Base-by-base conservation (phyloP, 495 filamentous ascomycete species). In the Terfezia claveryi region DNA sequence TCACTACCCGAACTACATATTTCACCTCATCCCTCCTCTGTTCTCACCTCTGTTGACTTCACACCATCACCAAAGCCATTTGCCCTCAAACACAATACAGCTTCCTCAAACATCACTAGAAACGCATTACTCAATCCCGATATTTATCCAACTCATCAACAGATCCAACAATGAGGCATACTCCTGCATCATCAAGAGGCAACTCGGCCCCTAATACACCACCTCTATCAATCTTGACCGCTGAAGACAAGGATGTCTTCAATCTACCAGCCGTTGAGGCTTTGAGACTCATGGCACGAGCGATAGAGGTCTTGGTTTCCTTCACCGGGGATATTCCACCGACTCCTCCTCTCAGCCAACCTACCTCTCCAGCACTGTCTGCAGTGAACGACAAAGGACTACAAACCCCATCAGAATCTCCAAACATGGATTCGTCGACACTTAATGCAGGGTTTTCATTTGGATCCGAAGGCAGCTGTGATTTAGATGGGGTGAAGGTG, bases 311-410 rank as follows among this genome's bases (percentile, higher is more conserved):
- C 12, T 72, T 98, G 51, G 81, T 83, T 14, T 72, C 72, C 38
- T 66, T 80, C 49, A 83, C 80, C 41, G 83, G 82, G 51, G 80
- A 89, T 62, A 68, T 84, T 32, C 80, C 83, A 11, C 79, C 82
- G 36, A 88, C 83, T 4, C 82, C 81, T 23, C 82, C 82, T 14
- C 69, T 78, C 11, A 72, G 70, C 23, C 75, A 70, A 32, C 74
- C 77, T 7, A 73, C 68, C 10, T 76, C 80, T 23, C 80, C 83
- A 27, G 76, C 77, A 56, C 73, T 78, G 71, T 52, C 38, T 63
- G 37, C 61, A 63, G 16, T 60, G 54, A 36, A 54, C 60, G 23
- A 56, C 61, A 1, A 27, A 49, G 5, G 55, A 61, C 37, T 23
- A 53, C 20, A 46, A 46, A 5, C 41, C 12, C 41, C 41, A 6